These are phyloP conservation scores for Chenopodium quinoa DNA, from an alignment of 148 eudicot genomes.

Conservation along the genomic window DNA sequence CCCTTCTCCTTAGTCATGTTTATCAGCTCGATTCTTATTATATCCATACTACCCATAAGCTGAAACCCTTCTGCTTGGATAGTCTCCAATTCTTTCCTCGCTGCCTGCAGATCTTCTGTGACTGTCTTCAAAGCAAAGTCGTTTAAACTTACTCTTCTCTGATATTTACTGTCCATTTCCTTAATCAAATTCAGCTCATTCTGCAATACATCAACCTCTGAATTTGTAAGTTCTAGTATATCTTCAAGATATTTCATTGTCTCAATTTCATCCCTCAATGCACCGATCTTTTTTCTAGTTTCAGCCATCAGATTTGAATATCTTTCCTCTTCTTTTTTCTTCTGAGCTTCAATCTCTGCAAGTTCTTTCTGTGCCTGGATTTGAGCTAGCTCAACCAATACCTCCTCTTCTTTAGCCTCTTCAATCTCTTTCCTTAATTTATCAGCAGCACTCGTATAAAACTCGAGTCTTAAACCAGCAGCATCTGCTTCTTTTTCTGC, in stretches of 20 bases:
- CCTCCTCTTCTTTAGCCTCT: slow-evolving; percentile 70
- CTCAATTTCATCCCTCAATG: slow-evolving; percentile 42
- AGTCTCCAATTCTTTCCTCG: slow-evolving; percentile 50
- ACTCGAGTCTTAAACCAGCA: slow-evolving; percentile 33
- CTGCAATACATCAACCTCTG: slow-evolving; percentile 50
- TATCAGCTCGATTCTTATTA: slow-evolving; percentile 50
- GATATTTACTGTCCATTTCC: slow-evolving; percentile 42
- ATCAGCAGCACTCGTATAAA: slow-evolving; percentile 34
- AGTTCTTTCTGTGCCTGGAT: slow-evolving; percentile 80
- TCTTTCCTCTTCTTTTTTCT: slow-evolving; percentile 39
- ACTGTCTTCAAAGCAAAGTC: slow-evolving; percentile 24
- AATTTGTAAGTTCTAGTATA: slow-evolving; percentile 39
- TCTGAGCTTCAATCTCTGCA: slow-evolving; percentile 56
- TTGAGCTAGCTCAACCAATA: slow-evolving; percentile 76
- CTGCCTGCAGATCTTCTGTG: slow-evolving; percentile 49
- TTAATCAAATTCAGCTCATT: slow-evolving; percentile 50
- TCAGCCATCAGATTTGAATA: slow-evolving; percentile 41
- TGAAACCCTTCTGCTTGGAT: slow-evolving; percentile 51
- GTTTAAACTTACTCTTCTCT: slow-evolving; percentile 12
- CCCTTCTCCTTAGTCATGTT: slow-evolving; percentile 37
- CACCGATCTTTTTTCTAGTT: slow-evolving; percentile 40
- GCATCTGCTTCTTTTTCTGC: slow-evolving; percentile 59
- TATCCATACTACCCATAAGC: slow-evolving; percentile 73
- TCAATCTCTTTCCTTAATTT: slow-evolving; percentile 58
- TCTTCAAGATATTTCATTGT: slow-evolving; percentile 42